phyloP scores from a whole-genome alignment of 1,139 yeast genomes.

The Geotrichum siamense region DNA sequence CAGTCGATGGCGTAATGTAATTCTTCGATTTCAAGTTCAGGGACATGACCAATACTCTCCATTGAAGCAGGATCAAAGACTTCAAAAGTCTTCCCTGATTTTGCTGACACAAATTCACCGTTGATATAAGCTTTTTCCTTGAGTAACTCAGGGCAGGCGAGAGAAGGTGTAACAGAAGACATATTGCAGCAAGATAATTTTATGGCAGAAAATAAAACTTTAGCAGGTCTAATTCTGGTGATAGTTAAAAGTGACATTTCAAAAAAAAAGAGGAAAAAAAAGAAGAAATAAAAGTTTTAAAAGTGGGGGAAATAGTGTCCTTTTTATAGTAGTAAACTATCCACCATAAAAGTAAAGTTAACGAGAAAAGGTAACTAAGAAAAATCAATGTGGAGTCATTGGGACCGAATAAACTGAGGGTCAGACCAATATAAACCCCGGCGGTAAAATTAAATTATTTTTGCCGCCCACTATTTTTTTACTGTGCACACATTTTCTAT shows the following conservation, averaged over 20 bases:
- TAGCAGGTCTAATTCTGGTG: background rate
- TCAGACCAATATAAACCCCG: too few relatives aligned
- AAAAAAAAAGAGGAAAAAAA: conserved; percentile 6
- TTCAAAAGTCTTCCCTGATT: conserved; percentile 48
- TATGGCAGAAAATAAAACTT: background rate
- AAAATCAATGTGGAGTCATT: too few relatives aligned
- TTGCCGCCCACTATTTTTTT: too few relatives aligned
- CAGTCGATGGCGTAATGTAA: conserved; percentile 44
- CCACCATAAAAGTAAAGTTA: too few relatives aligned
- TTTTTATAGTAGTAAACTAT: too few relatives aligned
- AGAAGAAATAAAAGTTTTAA: background rate
- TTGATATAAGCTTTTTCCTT: conserved; percentile 55
- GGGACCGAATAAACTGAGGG: too few relatives aligned
- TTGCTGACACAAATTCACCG: conserved; percentile 60
- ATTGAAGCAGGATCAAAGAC: conserved; percentile 74
- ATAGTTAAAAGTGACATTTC: background rate
- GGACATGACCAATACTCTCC: conserved; percentile 48
- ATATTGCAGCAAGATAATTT: background rate
- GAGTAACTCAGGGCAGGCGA: conserved; percentile 51
- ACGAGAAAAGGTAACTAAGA: too few relatives aligned
- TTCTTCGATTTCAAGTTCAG: conserved; percentile 49
- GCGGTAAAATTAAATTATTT: too few relatives aligned
- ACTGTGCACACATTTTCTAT: too few relatives aligned
- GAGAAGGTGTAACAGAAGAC: conserved; percentile 21
- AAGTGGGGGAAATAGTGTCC: background rate